These are phyloP conservation scores for Podospora appendiculata DNA, from an alignment of 495 filamentous ascomycete species.

Conservation along the genomic window DNA sequence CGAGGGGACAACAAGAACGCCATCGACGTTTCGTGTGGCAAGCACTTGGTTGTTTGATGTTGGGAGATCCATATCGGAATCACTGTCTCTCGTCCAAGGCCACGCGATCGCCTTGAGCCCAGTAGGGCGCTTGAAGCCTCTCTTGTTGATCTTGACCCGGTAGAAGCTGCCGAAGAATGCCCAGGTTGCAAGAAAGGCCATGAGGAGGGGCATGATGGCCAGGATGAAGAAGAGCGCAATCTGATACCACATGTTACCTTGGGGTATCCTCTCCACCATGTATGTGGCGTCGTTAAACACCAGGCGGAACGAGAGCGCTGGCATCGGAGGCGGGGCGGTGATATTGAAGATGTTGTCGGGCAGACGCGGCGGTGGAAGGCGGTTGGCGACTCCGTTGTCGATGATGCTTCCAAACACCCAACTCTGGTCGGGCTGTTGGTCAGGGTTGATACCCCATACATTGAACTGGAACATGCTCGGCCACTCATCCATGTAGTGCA, in stretches of 20 bases:
- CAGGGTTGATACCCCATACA: constrained; percentile 57
- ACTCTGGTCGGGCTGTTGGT: constrained; percentile 52
- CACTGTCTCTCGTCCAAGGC: background rate
- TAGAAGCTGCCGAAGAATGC: constrained; percentile 54
- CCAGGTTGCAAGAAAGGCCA: constrained; percentile 42
- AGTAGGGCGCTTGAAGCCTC: constrained; percentile 48
- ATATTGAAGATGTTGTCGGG: constrained; percentile 47
- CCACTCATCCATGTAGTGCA: constrained; percentile 55
- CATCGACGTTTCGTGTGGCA: background rate
- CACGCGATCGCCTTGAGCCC: constrained; percentile 6
- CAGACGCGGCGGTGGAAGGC: constrained; percentile 49
- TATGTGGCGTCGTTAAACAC: constrained; percentile 44
- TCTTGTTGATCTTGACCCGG: constrained; percentile 48
- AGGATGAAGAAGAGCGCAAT: constrained; percentile 48
- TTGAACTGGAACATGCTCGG: constrained; percentile 54
- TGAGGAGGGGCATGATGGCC: constrained; percentile 43
- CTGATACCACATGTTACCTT: constrained; percentile 45
- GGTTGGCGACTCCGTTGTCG: constrained; percentile 48
- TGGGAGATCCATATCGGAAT: background rate
- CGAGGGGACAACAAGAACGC: background rate
- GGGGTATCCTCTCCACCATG: constrained; percentile 41
- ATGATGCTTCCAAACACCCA: constrained; percentile 54
- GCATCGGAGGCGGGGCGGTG: constrained; percentile 44
- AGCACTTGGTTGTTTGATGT: background rate
- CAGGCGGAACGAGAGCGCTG: constrained; percentile 49